These are phyloP conservation scores for Xylariaceae sp. DNA, from an alignment of 2,329 filamentous ascomycete species.

Conservation along the genomic window DNA sequence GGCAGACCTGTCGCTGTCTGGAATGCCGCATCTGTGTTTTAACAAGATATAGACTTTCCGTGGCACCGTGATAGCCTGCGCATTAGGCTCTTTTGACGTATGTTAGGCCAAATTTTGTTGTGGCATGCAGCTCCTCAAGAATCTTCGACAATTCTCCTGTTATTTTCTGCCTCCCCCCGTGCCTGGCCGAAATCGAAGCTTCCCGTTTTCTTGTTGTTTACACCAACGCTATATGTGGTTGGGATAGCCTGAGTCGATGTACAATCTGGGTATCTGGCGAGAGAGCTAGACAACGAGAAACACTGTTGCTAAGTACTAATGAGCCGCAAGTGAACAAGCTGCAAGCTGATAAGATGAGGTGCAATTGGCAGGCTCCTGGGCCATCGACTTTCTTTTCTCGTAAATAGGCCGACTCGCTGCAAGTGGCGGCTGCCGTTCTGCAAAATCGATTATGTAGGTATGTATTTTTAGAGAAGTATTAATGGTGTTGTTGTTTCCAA, in stretches of 20 bases:
- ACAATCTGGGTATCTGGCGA: no score
- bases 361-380: conserved; percentile 4
- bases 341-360: conserved; percentile 2
- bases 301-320: conserved; percentile 6
- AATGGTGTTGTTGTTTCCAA: conserved; percentile 22
- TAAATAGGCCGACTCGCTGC: conserved; percentile 12
- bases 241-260: conserved; percentile 1
- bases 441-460: conserved; percentile 2
- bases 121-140: conserved; percentile 1
- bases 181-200: neutral
- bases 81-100: neutral
- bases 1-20: conserved; percentile 14
- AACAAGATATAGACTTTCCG: neutral
- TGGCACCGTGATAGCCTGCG: neutral
- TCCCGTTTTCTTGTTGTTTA: neutral
- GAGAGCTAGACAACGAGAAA: neutral
- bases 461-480: conserved; percentile 23
- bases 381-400: conserved; percentile 16
- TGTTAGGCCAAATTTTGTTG: conserved; percentile 1
- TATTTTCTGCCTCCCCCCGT: conserved; percentile 3
- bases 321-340: conserved; percentile 2
- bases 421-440: conserved; percentile 3
- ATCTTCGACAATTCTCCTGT: neutral
- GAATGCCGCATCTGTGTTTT: conserved; percentile 18
- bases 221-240: neutral